A percentile compares a stretch with the other conserved stretches of the same genome.
These are phyloP conservation scores for Diaporthe australafricana DNA, from an alignment of 2,329 filamentous ascomycete genomes.

Conservation along the genomic window DNA sequence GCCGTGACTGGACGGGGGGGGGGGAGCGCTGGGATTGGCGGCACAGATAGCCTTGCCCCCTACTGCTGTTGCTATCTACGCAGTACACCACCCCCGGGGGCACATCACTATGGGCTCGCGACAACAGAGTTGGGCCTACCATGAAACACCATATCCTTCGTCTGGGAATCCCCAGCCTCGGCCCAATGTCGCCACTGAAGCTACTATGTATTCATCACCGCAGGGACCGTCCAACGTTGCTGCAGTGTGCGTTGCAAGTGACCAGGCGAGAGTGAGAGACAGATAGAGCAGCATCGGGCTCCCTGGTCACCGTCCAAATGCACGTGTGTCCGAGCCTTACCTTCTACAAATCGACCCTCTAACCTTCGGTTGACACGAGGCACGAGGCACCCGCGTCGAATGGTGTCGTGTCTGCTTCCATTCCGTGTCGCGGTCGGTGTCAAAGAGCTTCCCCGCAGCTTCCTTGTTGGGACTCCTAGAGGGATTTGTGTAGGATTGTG, in stretches of 20 bases:
- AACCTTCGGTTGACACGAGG: slow-evolving; percentile 22
- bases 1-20: slow-evolving; percentile 22
- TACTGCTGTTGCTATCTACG: not conserved
- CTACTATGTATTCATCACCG: not conserved
- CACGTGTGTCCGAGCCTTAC: slow-evolving; percentile 16
- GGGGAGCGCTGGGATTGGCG: slow-evolving; percentile 26
- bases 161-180: slow-evolving; percentile 21
- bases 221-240: slow-evolving; percentile 19
- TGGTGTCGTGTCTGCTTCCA: slow-evolving; percentile 14
- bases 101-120: not conserved
- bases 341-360: not conserved
- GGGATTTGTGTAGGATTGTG: slow-evolving; percentile 29
- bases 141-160: slow-evolving; percentile 25
- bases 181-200: slow-evolving; percentile 24
- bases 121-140: slow-evolving; percentile 20
- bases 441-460: slow-evolving; percentile 20
- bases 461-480: not conserved
- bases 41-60: slow-evolving; percentile 13
- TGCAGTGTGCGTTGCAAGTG: slow-evolving; percentile 31
- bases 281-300: not conserved
- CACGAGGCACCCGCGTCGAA: slow-evolving; percentile 17
- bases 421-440: slow-evolving; percentile 27
- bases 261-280: not conserved
- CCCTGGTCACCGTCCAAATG: slow-evolving; percentile 19
- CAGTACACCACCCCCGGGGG: not conserved